Evolutionary conservation across 805 yeast species (phyloP).

Genomic region (Cyberlindnera maclurae): DNA sequence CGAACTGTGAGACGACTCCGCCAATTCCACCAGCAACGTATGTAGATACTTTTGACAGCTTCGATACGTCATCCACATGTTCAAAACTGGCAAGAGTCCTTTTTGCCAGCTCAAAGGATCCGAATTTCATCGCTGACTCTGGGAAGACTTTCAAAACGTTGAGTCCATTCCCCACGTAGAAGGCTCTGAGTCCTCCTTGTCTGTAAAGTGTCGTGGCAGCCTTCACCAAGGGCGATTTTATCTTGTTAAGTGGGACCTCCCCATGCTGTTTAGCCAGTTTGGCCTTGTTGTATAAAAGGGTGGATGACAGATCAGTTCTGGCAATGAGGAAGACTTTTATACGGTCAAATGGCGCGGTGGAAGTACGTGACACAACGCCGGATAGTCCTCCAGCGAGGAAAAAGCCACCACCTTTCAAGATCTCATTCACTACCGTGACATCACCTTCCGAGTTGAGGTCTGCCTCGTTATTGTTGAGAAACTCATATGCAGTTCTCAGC

Average conservation of each 20-base stretch:
- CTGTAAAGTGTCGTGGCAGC: slow-evolving; percentile 78
- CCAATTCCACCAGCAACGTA: slow-evolving; percentile 94
- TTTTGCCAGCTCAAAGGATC: slow-evolving; percentile 87
- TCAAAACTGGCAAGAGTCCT: slow-evolving; percentile 64
- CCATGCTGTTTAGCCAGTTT: slow-evolving; percentile 37
- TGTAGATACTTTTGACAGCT: slow-evolving; percentile 70
- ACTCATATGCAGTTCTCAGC: slow-evolving; percentile 72
- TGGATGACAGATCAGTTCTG: slow-evolving; percentile 72
- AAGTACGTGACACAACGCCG: slow-evolving; percentile 92
- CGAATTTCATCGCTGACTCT: slow-evolving; percentile 95
- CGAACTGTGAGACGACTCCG: slow-evolving; percentile 87
- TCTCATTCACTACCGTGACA: slow-evolving; percentile 73
- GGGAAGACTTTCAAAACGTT: slow-evolving; percentile 94
- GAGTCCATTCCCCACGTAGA: slow-evolving; percentile 92
- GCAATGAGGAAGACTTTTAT: slow-evolving; percentile 92
- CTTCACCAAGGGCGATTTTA: slow-evolving; percentile 67
- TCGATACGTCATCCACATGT: slow-evolving; percentile 63
- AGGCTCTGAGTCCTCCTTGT: slow-evolving; percentile 82
- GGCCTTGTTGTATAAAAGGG: slow-evolving; percentile 51
- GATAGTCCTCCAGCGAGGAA: slow-evolving; percentile 93
- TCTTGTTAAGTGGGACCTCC: slow-evolving; percentile 34
- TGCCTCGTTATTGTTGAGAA: slow-evolving; percentile 70
- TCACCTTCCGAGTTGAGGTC: slow-evolving; percentile 90
- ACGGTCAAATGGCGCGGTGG: slow-evolving; percentile 96
- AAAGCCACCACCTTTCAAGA: slow-evolving; percentile 79